Base-by-base conservation (phyloP, 345 rosid genomes). In the Salix udensis region DNA sequence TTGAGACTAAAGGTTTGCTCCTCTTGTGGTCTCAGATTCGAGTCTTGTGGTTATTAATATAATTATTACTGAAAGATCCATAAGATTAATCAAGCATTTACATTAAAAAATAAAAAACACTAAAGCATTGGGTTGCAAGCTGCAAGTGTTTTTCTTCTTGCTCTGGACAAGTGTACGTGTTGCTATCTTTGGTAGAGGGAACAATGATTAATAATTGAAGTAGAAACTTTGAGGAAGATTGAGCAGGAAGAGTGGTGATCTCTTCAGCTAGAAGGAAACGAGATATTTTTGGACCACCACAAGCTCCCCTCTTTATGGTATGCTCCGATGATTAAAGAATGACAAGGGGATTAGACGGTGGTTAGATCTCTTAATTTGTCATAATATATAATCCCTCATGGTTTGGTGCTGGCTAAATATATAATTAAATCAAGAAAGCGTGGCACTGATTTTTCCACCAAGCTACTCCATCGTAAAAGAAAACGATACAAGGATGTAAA, bases 51-150 rank as follows among this genome's bases (percentile, higher is more conserved):
- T 34, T 5, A 34, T 1, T 5, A 5, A 5, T 5, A 34, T 34
- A 1, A 34, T 34, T 4, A 34, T 5, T 0, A 34, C 6, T 34
- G 0, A 0, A 34, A 0, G 5, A 2, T 31, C 0, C 1, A 0
- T 5, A 0, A 4, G 1, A 34, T 34, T 34, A 34, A 34, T 34
- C 6, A n/a, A n/a, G n/a, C n/a, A n/a, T n/a, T n/a, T n/a, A n/a
- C n/a, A n/a, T n/a, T n/a, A n/a, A n/a, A n/a, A n/a, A n/a, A n/a
- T n/a, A n/a, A n/a, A n/a, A n/a, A n/a, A n/a, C 0, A 50, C 10
- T 0, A 18, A 7, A 18, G 23, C 58, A 52, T 7, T 1, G 21
- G 24, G 60, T 2, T 53, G 7, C 60, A 7, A 21, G 24, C 24
- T 7, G 8, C 0, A 0, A 21, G 60, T 6, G 24, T 53, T 53